A percentile compares a stretch with the other conserved stretches of the same genome.
These are phyloP conservation scores for Magnaporthiopsis incrustans DNA, from an alignment of 2,329 filamentous ascomycete genomes.

Conservation along the genomic window DNA sequence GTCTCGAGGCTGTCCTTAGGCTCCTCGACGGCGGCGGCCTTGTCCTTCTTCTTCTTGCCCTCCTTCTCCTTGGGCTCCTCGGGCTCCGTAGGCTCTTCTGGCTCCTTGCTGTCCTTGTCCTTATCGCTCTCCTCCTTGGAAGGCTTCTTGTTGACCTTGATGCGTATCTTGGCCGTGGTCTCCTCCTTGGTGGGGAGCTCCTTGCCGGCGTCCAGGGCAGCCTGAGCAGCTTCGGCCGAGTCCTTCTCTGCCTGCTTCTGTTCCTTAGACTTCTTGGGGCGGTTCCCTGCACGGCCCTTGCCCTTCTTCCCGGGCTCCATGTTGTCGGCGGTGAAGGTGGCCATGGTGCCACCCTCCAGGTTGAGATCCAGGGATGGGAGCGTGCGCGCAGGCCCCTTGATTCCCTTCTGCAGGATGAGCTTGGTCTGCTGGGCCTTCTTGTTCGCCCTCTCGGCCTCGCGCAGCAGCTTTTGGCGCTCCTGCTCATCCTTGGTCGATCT, in stretches of 20 bases:
- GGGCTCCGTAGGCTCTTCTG: constrained; percentile 37
- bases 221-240: constrained; percentile 80
- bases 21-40: constrained; percentile 36
- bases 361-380: constrained; percentile 68
- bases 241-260: constrained; percentile 76
- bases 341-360: constrained; percentile 77
- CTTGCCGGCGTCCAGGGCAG: constrained; percentile 70
- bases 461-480: constrained; percentile 71
- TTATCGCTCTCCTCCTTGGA: constrained; percentile 32
- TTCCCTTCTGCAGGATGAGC: constrained; percentile 76
- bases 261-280: constrained; percentile 86
- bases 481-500: constrained; percentile 72
- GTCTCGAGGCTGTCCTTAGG: constrained; percentile 47
- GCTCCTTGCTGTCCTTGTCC: constrained; percentile 33
- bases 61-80: constrained; percentile 31
- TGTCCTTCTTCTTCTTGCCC: constrained; percentile 21
- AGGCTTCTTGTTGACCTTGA: constrained; percentile 47
- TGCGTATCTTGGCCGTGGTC: constrained; percentile 47
- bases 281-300: constrained; percentile 50
- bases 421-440: constrained; percentile 91
- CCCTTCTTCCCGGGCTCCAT: constrained; percentile 44
- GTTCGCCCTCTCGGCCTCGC: constrained; percentile 80
- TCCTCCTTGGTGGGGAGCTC: constrained; percentile 56
- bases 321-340: constrained; percentile 68
- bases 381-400: constrained; percentile 64